These are phyloP conservation scores for Fusarium verrucosum DNA, from an alignment of 2,329 filamentous ascomycete species.

Conservation along the genomic window DNA sequence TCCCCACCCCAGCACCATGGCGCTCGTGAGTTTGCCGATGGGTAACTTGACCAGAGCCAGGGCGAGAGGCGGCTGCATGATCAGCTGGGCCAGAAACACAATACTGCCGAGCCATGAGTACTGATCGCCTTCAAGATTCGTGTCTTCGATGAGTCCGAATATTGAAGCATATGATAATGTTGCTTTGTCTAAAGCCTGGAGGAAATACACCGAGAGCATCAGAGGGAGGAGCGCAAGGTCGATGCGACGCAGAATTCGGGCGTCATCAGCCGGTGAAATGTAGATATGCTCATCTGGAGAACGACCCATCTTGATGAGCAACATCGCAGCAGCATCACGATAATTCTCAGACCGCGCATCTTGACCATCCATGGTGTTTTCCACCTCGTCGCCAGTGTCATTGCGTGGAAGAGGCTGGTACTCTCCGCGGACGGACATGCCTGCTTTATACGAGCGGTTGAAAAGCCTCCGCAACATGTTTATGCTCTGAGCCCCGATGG, in stretches of 20 bases:
- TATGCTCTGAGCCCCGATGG: slow-evolving; percentile 14
- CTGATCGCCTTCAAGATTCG: slow-evolving; percentile 64
- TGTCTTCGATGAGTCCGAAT: slow-evolving; percentile 69
- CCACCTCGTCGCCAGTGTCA: slow-evolving; percentile 21
- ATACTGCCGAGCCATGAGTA: slow-evolving; percentile 70
- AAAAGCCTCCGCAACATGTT: slow-evolving; percentile 37
- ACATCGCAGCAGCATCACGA: slow-evolving; percentile 58
- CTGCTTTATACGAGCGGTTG: slow-evolving; percentile 2
- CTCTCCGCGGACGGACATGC: slow-evolving; percentile 4
- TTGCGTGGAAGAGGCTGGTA: slow-evolving; percentile 42
- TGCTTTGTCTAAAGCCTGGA: slow-evolving; percentile 71
- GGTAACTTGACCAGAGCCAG: slow-evolving; percentile 68
- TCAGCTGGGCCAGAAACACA: slow-evolving; percentile 67
- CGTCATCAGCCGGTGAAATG: slow-evolving; percentile 49
- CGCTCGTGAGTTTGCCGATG: slow-evolving; percentile 68
- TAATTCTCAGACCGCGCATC: slow-evolving; percentile 5
- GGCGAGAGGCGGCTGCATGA: slow-evolving; percentile 65
- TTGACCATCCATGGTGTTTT: slow-evolving; percentile 12
- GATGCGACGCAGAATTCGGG: slow-evolving; percentile 51
- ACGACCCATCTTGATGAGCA: slow-evolving; percentile 53
- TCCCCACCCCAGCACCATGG: slow-evolving; percentile 65
- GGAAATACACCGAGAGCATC: slow-evolving; percentile 69
- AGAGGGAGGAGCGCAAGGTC: slow-evolving; percentile 54
- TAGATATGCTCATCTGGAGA: slow-evolving; percentile 48
- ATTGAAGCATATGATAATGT: slow-evolving; percentile 70